Evolutionary conservation across 106 monocot genomes (phyloP).

Genomic region (Iris macrosiphon): DNA sequence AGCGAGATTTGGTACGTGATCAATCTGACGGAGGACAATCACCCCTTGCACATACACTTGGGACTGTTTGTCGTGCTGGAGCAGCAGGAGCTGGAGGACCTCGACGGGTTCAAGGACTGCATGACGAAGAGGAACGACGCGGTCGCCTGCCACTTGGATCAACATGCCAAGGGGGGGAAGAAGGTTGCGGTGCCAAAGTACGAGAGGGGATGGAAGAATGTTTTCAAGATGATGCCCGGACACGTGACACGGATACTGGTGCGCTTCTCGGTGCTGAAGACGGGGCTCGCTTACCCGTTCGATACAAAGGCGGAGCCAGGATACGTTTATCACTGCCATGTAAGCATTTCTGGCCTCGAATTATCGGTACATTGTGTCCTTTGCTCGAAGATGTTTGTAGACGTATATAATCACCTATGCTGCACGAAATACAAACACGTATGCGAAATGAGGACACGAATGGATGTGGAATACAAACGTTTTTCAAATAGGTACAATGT

Average conservation of each 20-base stretch:
- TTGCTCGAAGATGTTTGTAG: neutral
- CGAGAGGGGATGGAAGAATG: slow-evolving; percentile 92
- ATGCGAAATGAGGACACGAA: no score
- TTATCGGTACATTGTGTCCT: neutral
- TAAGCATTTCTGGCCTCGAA: slow-evolving; percentile 21
- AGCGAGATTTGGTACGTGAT: slow-evolving; percentile 81
- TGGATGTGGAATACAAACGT: no score
- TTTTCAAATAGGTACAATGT: no score
- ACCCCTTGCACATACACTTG: slow-evolving; percentile 88
- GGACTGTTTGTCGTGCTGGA: slow-evolving; percentile 50
- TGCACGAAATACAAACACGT: no score
- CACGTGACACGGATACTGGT: slow-evolving; percentile 59
- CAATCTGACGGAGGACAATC: slow-evolving; percentile 91
- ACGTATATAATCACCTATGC: no score
- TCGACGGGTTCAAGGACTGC: slow-evolving; percentile 52
- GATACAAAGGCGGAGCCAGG: slow-evolving; percentile 71
- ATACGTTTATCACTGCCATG: slow-evolving; percentile 89
- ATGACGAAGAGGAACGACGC: slow-evolving; percentile 62
- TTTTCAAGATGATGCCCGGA: slow-evolving; percentile 74
- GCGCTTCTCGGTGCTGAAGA: slow-evolving; percentile 47
- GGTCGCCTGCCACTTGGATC: slow-evolving; percentile 26
- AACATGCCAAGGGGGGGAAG: slow-evolving; percentile 33
- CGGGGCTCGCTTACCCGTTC: slow-evolving; percentile 38
- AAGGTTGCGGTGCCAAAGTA: slow-evolving; percentile 19
- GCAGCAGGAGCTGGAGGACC: slow-evolving; percentile 29